Base-by-base conservation (phyloP, 768 basidiomycete genomes). In the Dendrothele bispora region DNA sequence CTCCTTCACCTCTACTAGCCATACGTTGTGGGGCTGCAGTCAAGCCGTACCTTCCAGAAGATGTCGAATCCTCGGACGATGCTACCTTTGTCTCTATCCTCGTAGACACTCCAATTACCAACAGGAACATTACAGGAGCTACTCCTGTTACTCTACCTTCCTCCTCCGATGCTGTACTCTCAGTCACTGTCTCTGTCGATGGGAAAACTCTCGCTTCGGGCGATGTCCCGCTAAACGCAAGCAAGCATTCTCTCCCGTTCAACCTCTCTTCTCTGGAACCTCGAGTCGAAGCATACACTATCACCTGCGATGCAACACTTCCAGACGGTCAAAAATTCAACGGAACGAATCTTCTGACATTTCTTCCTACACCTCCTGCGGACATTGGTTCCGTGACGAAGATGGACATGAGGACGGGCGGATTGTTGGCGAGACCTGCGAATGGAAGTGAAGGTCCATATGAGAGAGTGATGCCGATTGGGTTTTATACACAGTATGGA, bases 401-500 rank as follows among this genome's bases (percentile, higher is more conserved):
- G 56, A 78, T 82, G 73, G 82, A 83, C 57, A 62, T 77, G 40
- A 71, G 80, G 27, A 83, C 80, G 4, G 82, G 83, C 3, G 79
- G 75, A 1, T 49, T 84, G 32, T 57, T 82, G 30, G 81, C 78
- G 2, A 64, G 73, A 38, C 78, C 77, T 7, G 30, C 10, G 30
- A 71, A 71, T 37, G 80, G 82, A n/a, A 60, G 65, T 36, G 71
- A 70, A 7, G 75, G 78, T 10, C 52, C 64, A 6, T 83, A 76
- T 52, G 71, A 76, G 20, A 75, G 79, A 1, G 71, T 86, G 1
- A 76, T 91, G 48, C 87, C 90, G 0, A 76, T 88, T 37, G 88
- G 88, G 0, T 91, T 86, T 62, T 91, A 88, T 55, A 81, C 87
- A 0, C 62, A 72, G 5, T 84, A 86, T 39, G 78, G 74, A 32